Evolutionary conservation across 495 filamentous ascomycete genomes (phyloP), one percentile per base, ranked within the genome.

Genomic region (Trichoderma gamsii): DNA sequence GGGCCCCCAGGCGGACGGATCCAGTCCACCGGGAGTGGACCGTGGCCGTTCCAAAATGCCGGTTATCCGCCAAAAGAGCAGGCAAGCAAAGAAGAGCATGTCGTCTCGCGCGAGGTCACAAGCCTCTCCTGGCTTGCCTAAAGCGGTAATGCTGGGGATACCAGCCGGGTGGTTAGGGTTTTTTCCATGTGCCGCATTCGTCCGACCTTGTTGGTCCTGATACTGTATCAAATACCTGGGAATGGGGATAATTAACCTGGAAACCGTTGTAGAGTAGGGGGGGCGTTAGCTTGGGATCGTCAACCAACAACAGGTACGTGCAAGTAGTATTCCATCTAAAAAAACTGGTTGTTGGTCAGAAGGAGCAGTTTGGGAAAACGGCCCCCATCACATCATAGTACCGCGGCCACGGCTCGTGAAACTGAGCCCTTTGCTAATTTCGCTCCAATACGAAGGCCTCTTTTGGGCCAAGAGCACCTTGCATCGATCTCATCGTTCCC

Each of bases 401-500:
- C 18, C 46, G 29, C 35, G 35, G 8, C 35, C 35, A 38, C 35
- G 35, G 35, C 23, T 29, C 56, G n/a, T 27, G 12, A 32, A 61
- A n/a, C 49, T 9, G 21, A 52, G 18, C 49, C 49, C 27, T 13
- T 61, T 61, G 8, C 23, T 32, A 27, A 61, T 61, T 12, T 61
- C 23, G 11, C 56, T 27, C 56, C 21, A 38, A 29, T 61, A 61
- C 56, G 56, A 61, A 61, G 27, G 27, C 27, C 56, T 61, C 13
- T 25, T 29, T 61, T 61, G 56, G 56, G 56, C 51, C 18, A 49
- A 49, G 35, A 38, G 35, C 35, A 38, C 35, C 35, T 38, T 6
- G 7, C 49, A 61, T 61, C 56, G 56, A 61, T 61, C 56, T 61
- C 56, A 61, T 61, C 56, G 56, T 61, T 61, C 56, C 56, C 56